A percentile compares a stretch with the other conserved stretches of the same genome.
These are phyloP conservation scores for Schoenoplectus tabernaemontani DNA, from an alignment of 202 grass and related monocot genomes.

Conservation along the genomic window DNA sequence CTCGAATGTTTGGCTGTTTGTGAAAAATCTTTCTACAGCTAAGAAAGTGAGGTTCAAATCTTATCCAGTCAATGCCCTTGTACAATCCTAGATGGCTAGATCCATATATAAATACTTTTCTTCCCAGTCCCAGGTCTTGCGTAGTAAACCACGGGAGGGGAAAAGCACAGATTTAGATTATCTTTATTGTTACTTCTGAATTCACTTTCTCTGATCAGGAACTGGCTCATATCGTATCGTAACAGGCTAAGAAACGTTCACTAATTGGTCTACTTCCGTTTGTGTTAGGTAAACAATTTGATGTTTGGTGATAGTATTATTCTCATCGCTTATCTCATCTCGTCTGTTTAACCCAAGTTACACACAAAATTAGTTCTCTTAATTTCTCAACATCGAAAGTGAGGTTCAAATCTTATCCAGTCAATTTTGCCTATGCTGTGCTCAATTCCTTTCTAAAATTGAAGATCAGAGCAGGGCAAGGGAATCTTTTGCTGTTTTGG, in stretches of 20 bases:
- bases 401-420: not conserved
- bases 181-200: not conserved
- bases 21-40: not conserved
- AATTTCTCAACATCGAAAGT: not conserved
- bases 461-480: not conserved
- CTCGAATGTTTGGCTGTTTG: not conserved
- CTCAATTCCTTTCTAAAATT: not conserved
- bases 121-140: too few relatives aligned
- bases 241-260: not conserved
- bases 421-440: not conserved
- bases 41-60: too few relatives aligned
- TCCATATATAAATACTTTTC: too few relatives aligned
- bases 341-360: not conserved
- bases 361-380: not conserved
- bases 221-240: not conserved
- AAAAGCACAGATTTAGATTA: not conserved
- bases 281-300: too few relatives aligned
- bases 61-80: too few relatives aligned
- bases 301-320: too few relatives aligned
- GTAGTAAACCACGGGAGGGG: not conserved
- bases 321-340: not conserved
- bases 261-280: too few relatives aligned
- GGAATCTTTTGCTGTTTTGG: constrained; percentile 13
- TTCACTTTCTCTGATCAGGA: not conserved
- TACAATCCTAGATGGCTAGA: too few relatives aligned